Percentiles rank a stretch among this genome's conserved stretches.
phyloP scores from a whole-genome alignment of 805 yeast species.

The Saccharomycopsis sp. region DNA sequence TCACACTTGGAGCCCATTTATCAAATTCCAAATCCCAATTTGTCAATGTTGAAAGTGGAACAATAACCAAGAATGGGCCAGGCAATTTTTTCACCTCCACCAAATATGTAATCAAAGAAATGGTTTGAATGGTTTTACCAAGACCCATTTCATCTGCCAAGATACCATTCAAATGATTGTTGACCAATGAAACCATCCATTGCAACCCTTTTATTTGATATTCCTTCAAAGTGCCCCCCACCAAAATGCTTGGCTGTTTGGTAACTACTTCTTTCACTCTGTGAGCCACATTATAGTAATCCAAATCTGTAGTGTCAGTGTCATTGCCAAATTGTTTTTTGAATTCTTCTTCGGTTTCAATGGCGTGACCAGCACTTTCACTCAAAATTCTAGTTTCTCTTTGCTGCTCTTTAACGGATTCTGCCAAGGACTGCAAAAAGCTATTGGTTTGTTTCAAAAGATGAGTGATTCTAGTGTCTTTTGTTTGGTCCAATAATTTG shows the following conservation, averaged over 20 bases:
- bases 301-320: slow-evolving; percentile 59
- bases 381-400: slow-evolving; percentile 36
- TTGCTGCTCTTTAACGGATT: slow-evolving; percentile 73
- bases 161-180: slow-evolving; percentile 91
- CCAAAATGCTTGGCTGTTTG: slow-evolving; percentile 58
- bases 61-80: slow-evolving; percentile 71
- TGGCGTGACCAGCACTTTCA: slow-evolving; percentile 25
- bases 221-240: slow-evolving; percentile 75
- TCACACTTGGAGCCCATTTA: slow-evolving; percentile 79
- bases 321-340: slow-evolving; percentile 32
- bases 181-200: slow-evolving; percentile 96
- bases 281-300: slow-evolving; percentile 79
- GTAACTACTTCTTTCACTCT: slow-evolving; percentile 55
- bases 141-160: slow-evolving; percentile 98
- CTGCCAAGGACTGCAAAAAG: slow-evolving; percentile 69
- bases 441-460: slow-evolving; percentile 70
- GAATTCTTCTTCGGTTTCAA: slow-evolving; percentile 27
- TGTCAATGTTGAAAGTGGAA: slow-evolving; percentile 75
- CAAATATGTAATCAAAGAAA: slow-evolving; percentile 63
- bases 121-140: slow-evolving; percentile 87
- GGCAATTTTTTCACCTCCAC: slow-evolving; percentile 55
- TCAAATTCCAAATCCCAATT: slow-evolving; percentile 83
- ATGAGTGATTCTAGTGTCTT: slow-evolving; percentile 81
- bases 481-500: slow-evolving; percentile 75
- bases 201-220: slow-evolving; percentile 88